phyloP scores from a whole-genome alignment of 2,329 filamentous ascomycete genomes.

The Esteya vermicola region DNA sequence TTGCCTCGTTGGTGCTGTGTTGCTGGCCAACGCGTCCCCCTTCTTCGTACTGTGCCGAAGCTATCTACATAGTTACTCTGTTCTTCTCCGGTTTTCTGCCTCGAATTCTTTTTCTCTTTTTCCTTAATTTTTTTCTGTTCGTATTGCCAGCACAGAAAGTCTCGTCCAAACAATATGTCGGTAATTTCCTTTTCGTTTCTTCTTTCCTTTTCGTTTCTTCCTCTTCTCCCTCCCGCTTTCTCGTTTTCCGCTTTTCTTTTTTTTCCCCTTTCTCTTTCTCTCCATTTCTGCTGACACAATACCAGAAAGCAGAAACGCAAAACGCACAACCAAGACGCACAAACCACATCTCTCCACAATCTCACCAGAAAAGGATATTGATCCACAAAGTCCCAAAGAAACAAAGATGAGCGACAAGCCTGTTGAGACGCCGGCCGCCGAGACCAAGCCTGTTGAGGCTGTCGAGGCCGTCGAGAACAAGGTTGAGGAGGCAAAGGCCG shows the following conservation, averaged over 20 bases:
- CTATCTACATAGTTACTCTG: neutral
- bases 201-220: neutral
- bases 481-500: neutral
- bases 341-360: no score
- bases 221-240: neutral
- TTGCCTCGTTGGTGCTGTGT: no score
- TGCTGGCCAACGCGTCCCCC: neutral
- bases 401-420: conserved; percentile 9
- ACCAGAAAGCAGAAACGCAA: neutral
- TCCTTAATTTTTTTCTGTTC: neutral
- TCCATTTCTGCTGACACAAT: neutral
- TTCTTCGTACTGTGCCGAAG: no score
- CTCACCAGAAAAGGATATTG: neutral
- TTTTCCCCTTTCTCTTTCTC: neutral
- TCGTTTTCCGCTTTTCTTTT: neutral
- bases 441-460: no score
- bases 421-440: conserved; percentile 6
- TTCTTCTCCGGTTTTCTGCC: neutral
- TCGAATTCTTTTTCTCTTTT: neutral
- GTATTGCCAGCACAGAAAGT: no score
- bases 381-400: neutral
- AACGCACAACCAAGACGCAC: neutral
- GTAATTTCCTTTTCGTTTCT: no score
- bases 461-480: conserved; percentile 2
- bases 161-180: no score